Conservation (phyloP, 1,284 basidiomycete genomes). For the Malassezia pachydermatis region DNA sequence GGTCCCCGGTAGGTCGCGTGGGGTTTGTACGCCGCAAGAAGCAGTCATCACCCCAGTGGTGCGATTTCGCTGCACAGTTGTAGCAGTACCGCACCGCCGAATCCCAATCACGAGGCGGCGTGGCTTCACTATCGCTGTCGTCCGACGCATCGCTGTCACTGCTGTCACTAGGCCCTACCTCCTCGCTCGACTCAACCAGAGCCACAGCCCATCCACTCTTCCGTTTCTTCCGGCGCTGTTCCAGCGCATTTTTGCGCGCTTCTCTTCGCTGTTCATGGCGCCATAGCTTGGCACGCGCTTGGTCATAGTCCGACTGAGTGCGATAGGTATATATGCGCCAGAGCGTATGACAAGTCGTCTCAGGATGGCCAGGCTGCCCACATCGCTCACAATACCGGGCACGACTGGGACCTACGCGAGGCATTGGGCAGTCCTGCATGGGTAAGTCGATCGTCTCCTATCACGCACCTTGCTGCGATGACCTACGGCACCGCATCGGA, state of each 20-base stretch:
- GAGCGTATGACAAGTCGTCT: slow-evolving; percentile 70
- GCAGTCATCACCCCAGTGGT: slow-evolving; percentile 80
- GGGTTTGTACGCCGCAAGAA: slow-evolving; percentile 53
- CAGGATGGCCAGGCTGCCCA: slow-evolving; percentile 60
- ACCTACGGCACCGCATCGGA: slow-evolving; percentile 72
- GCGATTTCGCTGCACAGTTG: slow-evolving; percentile 65
- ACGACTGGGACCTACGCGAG: slow-evolving; percentile 4
- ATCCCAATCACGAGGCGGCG: slow-evolving; percentile 20
- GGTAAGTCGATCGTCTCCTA: not conserved
- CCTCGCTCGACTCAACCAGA: slow-evolving; percentile 7
- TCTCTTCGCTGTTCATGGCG: slow-evolving; percentile 12
- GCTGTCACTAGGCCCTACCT: slow-evolving; percentile 10
- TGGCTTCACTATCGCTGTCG: slow-evolving; percentile 3
- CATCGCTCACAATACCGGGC: slow-evolving; percentile 62
- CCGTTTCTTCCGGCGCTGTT: slow-evolving; percentile 6
- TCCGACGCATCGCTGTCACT: slow-evolving; percentile 13
- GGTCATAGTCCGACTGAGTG: slow-evolving; percentile 54
- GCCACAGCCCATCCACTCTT: slow-evolving; percentile 7
- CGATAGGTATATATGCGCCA: slow-evolving; percentile 80
- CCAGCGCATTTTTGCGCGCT: not conserved
- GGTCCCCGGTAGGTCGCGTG: slow-evolving; percentile 54
- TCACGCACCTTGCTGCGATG: slow-evolving; percentile 62
- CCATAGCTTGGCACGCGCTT: slow-evolving; percentile 18
- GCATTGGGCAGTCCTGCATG: slow-evolving; percentile 59
- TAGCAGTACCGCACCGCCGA: slow-evolving; percentile 61